Evolutionary conservation across 257 asterid genomes (phyloP).

Genomic region (Hygrophila difformis): DNA sequence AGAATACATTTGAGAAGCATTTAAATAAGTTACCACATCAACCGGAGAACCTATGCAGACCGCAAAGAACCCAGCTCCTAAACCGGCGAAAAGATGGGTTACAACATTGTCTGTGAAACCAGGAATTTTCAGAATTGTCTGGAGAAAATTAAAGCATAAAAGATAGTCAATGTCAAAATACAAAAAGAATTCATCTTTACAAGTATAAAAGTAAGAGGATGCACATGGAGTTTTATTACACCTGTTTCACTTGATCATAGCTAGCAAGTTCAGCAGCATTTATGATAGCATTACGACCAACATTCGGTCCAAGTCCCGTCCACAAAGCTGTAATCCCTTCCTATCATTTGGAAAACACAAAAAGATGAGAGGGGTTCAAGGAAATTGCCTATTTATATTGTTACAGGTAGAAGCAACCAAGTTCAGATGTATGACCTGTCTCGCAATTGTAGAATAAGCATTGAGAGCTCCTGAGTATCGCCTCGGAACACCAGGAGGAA

Average conservation of each 20-base stretch:
- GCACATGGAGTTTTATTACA: slow-evolving; percentile 12
- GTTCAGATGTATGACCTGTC: slow-evolving; percentile 51
- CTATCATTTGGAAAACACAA: slow-evolving; percentile 23
- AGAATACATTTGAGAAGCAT: background rate
- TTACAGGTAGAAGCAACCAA: slow-evolving; percentile 5
- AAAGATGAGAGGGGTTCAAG: slow-evolving; percentile 14
- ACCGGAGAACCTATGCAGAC: slow-evolving; percentile 99
- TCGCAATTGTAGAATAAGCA: slow-evolving; percentile 83
- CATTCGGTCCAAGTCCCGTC: slow-evolving; percentile 96
- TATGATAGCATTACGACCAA: slow-evolving; percentile 94
- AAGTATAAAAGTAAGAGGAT: slow-evolving; percentile 5
- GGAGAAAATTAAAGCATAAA: slow-evolving; percentile 14
- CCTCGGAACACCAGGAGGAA: slow-evolving; percentile 88
- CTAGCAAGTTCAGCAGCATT: slow-evolving; percentile 98
- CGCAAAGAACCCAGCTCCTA: slow-evolving; percentile 97
- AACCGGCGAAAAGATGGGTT: slow-evolving; percentile 82
- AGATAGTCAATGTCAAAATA: slow-evolving; percentile 12
- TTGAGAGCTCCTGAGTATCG: slow-evolving; percentile 92
- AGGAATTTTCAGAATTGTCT: slow-evolving; percentile 87
- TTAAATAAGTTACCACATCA: slow-evolving; percentile 63
- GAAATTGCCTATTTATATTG: no score
- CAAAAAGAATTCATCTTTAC: slow-evolving; percentile 11
- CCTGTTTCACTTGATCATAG: slow-evolving; percentile 99
- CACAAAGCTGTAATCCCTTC: slow-evolving; percentile 81
- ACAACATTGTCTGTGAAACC: slow-evolving; percentile 91